These are phyloP conservation scores for Saccharomyces hybrid DNA, from an alignment of 1,139 yeast genomes.

Conservation along the genomic window DNA sequence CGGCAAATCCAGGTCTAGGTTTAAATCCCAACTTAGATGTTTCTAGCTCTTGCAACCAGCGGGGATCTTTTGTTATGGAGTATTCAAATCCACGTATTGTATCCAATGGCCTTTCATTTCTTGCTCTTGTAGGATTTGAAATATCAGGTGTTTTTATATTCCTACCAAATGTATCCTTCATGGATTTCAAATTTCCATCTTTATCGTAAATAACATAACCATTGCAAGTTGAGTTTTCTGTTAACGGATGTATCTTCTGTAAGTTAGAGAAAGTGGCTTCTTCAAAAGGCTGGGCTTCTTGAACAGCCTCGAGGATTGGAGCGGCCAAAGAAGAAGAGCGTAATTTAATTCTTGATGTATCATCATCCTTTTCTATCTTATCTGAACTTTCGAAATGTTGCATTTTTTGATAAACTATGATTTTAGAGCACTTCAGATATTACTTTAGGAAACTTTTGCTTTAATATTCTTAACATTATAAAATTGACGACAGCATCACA, in stretches of 20 bases:
- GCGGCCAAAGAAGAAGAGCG: neutral
- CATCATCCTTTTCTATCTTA: neutral
- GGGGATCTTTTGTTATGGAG: conserved; percentile 79
- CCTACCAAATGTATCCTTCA: conserved; percentile 76
- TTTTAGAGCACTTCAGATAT: neutral
- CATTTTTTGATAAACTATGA: neutral
- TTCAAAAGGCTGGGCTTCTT: conserved; percentile 93
- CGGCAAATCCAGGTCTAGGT: conserved; percentile 41
- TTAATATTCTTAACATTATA: neutral
- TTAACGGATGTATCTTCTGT: conserved; percentile 17
- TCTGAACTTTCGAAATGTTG: neutral
- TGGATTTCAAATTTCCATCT: conserved; percentile 31
- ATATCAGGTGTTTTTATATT: conserved; percentile 68
- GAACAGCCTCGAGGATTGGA: conserved; percentile 65
- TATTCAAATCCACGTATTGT: conserved; percentile 89
- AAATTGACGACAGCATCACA: neutral
- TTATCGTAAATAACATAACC: neutral
- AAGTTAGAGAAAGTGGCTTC: conserved; percentile 41
- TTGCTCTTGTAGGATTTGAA: conserved; percentile 83
- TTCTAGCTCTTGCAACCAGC: conserved; percentile 74
- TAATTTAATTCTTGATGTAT: neutral
- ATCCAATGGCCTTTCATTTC: conserved; percentile 94
- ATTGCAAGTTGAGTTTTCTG: conserved; percentile 17
- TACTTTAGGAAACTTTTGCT: neutral
- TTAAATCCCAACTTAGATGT: conserved; percentile 73